phyloP scores from a whole-genome alignment of 768 basidiomycete species.

The Mycena venus region DNA sequence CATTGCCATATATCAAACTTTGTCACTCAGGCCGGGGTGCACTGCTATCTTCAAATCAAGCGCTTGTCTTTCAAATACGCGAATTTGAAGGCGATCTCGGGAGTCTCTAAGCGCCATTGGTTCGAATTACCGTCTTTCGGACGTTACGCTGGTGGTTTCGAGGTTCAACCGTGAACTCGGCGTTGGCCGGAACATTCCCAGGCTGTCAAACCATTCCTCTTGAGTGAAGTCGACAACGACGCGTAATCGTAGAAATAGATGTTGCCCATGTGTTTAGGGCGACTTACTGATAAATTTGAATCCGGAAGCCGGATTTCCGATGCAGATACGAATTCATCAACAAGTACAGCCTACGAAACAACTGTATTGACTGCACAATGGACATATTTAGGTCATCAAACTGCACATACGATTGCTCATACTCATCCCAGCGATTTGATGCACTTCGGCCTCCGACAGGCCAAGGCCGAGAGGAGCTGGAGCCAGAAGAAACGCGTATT shows the following conservation, averaged over 20 bases:
- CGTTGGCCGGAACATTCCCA: neutral
- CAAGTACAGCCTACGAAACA: slow-evolving; percentile 4
- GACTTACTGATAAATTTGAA: neutral
- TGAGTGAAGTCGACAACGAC: too few relatives aligned
- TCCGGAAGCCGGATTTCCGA: too few relatives aligned
- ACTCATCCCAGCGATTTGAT: slow-evolving; percentile 70
- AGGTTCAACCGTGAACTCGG: neutral
- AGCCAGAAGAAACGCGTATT: slow-evolving; percentile 87
- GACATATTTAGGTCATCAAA: neutral
- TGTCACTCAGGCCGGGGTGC: too few relatives aligned
- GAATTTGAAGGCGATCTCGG: neutral
- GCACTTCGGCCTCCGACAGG: slow-evolving; percentile 69
- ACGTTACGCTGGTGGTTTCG: too few relatives aligned
- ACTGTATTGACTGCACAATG: neutral
- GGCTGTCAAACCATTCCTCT: neutral
- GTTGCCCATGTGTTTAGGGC: neutral
- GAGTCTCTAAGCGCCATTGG: too few relatives aligned
- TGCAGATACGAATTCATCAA: too few relatives aligned
- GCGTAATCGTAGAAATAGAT: neutral
- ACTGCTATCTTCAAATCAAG: neutral
- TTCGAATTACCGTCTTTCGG: too few relatives aligned
- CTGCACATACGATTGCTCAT: slow-evolving; percentile 49
- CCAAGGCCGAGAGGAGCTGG: slow-evolving; percentile 80
- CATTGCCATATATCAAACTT: neutral
- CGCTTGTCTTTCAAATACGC: neutral